Base-by-base conservation (phyloP, 805 yeast genomes). In the Scheffersomyces coipomensis region DNA sequence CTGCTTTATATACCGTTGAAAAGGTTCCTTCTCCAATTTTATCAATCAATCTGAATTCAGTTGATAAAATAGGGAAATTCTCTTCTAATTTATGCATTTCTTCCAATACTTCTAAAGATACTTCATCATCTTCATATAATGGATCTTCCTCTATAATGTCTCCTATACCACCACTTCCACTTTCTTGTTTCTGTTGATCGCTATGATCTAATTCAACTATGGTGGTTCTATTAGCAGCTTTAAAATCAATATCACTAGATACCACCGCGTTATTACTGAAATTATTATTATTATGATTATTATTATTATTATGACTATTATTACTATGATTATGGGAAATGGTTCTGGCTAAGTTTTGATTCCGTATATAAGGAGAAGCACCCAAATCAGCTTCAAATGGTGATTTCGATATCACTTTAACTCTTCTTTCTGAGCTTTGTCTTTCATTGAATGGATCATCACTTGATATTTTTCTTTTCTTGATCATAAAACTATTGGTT, bases 1-100 rank as follows among this genome's bases (percentile, higher is more conserved):
- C 76, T 1, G 85, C 86, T 48, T 72, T 75, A 62, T 77, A 80
- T 5, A 80, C 86, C 7, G 79, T 67, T 23, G 81, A 75, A 46
- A 80, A 80, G 1, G 86, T 80, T 19, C 86, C 86, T 55, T 81
- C 85, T 24, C 85, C 85, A 37, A 81, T 76, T 49, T 79, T 79
- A 44, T 78, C 81, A 16, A 79, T 60, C 19, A 81, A 52, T 16
- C 75, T 59, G 49, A 73, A 81, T 31, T 74, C 63, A 11, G 68
- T 60, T 1, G 71, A 60, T 26, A 87, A 60, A 0, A 70, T 70
- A 2, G 78, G 78, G 48, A 87, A 83, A 21, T 78, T 70, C 25
- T 64, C 66, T 37, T 75, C 76, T 9, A 83, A 65, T 36, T 67
- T 68, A 29, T 67, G 64, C 74, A 82, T 78, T 46, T 83, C 88